Percentiles rank a stretch among this genome's conserved stretches.
phyloP scores from a whole-genome alignment of 208 protist genomes.

The Acanthamoeba lenticulata region DNA sequence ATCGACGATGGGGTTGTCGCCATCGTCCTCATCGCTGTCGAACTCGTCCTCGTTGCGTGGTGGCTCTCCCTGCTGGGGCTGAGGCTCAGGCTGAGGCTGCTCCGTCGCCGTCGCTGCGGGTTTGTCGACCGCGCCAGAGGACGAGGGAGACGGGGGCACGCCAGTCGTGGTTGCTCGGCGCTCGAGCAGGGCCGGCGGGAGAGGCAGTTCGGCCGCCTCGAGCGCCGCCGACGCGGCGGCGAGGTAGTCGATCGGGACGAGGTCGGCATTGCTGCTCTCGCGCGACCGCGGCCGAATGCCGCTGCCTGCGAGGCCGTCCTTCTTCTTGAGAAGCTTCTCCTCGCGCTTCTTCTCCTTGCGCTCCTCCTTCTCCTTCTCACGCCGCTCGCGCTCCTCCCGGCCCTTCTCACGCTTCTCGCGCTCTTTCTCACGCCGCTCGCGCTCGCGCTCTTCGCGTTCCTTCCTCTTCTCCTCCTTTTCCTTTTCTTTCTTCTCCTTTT shows the following conservation, averaged over 20 bases:
- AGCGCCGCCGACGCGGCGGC: not conserved
- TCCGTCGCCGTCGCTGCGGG: not conserved
- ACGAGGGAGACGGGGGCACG: no score
- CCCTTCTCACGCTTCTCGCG: not conserved
- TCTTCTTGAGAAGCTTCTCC: conserved; percentile 7
- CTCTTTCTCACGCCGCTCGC: not conserved
- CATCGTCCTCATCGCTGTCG: not conserved
- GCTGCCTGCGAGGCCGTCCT: not conserved
- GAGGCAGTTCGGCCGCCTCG: not conserved
- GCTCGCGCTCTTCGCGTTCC: not conserved
- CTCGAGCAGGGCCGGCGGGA: not conserved
- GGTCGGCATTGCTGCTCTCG: not conserved
- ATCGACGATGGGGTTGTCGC: not conserved
- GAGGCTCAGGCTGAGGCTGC: no score
- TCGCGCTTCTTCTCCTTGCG: conserved; percentile 23
- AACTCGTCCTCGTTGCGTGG: no score
- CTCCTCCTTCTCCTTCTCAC: conserved; percentile 41
- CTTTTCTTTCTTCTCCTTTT: conserved; percentile 27
- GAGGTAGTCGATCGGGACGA: not conserved
- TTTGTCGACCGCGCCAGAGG: not conserved
- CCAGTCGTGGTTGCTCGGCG: no score
- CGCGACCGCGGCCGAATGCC: not conserved
- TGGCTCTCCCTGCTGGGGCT: no score
- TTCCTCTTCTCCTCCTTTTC: not conserved
- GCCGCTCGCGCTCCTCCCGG: not conserved